Base-by-base conservation (phyloP, 2,329 filamentous ascomycete genomes). In the Xylaria polymorpha region DNA sequence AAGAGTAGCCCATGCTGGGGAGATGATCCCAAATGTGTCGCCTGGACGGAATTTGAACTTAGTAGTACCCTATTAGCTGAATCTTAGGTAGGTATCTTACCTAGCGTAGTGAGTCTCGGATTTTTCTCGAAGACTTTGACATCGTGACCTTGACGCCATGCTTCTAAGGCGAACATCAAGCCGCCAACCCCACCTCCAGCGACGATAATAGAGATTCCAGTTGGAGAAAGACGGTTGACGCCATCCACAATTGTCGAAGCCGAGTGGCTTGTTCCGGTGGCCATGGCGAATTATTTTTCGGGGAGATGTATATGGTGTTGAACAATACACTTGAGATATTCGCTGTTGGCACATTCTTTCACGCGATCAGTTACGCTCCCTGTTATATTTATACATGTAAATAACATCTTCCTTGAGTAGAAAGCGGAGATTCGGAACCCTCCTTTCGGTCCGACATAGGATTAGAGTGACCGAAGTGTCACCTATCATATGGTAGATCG, bases 101-200 rank as follows among this genome's bases (percentile, higher is more conserved):
- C 69, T 41, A 50, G 9, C 7, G 66, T 67, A 20, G 57, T 41
- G 14, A 65, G 12, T 25, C 25, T 35, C 18, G 46, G n/a, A n/a
- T 22, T 48, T 57, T 59, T 56, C 50, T 73, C 71, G 9, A 72
- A 59, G n/a, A 74, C 48, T 22, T 51, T 55, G 29, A 74, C 69
- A 15, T 64, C 44, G 35, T 73, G 71, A 1, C 72, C 72, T n/a
- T 73, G 71, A 12, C 72, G 66, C 67, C 71, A 71, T 46, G 69
- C 71, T 48, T 74, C 69, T 9, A 74, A 55, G 3, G 72, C 72
- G 12, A 66, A 58, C 32, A 65, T 37, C 32, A 72, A 14, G 6
- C 72, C 72, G 4, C 53, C 71, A 6, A 66, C 25, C 1, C 71
- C 71, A 9, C 59, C 71, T 1, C 72, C 71, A 10, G 56, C 66